phyloP scores from a whole-genome alignment of 805 yeast species.

The Candida orba region DNA sequence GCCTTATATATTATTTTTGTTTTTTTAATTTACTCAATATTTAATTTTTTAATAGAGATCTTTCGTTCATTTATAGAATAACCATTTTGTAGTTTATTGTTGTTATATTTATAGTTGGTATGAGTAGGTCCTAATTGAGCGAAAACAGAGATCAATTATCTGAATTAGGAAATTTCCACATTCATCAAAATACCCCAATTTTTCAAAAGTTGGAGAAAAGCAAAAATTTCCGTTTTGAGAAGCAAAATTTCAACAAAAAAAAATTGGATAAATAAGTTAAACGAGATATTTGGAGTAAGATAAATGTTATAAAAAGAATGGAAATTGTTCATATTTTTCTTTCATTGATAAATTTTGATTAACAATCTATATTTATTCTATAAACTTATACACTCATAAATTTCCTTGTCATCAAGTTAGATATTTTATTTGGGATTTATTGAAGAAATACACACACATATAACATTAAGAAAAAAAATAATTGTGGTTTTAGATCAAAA shows the following conservation, averaged over 20 bases:
- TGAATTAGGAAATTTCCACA: background rate
- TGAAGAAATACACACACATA: background rate
- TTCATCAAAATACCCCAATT: background rate
- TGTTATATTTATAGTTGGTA: too few species aligned
- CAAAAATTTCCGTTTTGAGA: background rate
- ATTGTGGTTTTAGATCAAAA: background rate
- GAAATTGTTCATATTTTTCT: background rate
- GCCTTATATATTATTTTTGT: too few species aligned
- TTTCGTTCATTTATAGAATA: background rate
- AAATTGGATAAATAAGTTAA: background rate
- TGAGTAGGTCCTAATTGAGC: too few species aligned
- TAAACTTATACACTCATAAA: too few species aligned
- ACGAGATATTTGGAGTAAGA: background rate
- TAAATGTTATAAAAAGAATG: background rate
- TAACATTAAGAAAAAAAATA: too few species aligned
- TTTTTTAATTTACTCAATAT: background rate
- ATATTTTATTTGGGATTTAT: background rate
- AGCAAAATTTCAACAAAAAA: background rate
- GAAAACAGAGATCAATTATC: background rate
- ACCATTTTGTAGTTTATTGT: background rate
- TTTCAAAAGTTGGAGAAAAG: background rate
- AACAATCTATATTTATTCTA: too few species aligned
- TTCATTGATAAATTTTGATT: too few species aligned
- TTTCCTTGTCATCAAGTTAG: background rate
- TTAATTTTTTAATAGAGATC: background rate